Conservation (phyloP, 2,329 filamentous ascomycete species). For the Neurospora crassa region DNA sequence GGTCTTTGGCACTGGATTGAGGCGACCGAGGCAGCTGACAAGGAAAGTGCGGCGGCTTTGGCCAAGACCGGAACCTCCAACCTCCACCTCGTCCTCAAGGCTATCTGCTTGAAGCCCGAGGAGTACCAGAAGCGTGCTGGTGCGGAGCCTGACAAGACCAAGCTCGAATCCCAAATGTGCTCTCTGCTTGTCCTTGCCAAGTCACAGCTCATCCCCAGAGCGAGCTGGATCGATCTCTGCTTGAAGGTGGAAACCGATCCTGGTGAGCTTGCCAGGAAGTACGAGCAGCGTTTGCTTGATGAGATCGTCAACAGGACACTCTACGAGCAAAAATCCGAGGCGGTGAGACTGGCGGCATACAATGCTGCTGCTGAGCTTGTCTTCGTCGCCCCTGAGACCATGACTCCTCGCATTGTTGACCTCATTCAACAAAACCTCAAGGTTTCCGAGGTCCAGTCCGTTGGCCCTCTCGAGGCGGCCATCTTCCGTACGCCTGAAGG, state of each 20-base stretch:
- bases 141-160: conserved; percentile 32
- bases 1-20: conserved; percentile 77
- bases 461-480: conserved; percentile 82
- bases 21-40: conserved; percentile 58
- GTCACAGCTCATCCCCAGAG: conserved; percentile 63
- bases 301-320: conserved; percentile 50
- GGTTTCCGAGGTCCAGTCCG: conserved; percentile 53
- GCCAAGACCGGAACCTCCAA: conserved; percentile 56
- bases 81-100: conserved; percentile 50
- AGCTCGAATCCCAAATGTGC: conserved; percentile 62
- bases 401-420: conserved; percentile 66
- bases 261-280: conserved; percentile 59
- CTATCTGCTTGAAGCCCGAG: conserved; percentile 53
- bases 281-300: conserved; percentile 54
- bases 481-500: conserved; percentile 89
- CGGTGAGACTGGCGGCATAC: conserved; percentile 62
- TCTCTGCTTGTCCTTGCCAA: conserved; percentile 70
- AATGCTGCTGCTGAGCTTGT: conserved; percentile 82
- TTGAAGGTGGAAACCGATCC: conserved; percentile 75
- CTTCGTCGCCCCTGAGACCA: conserved; percentile 79
- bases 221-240: conserved; percentile 84
- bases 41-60: conserved; percentile 60
- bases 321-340: conserved; percentile 35
- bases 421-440: conserved; percentile 69
- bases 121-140: conserved; percentile 33